Base-by-base conservation (phyloP, 116 monocot species). In the Cymodocea nodosa region DNA sequence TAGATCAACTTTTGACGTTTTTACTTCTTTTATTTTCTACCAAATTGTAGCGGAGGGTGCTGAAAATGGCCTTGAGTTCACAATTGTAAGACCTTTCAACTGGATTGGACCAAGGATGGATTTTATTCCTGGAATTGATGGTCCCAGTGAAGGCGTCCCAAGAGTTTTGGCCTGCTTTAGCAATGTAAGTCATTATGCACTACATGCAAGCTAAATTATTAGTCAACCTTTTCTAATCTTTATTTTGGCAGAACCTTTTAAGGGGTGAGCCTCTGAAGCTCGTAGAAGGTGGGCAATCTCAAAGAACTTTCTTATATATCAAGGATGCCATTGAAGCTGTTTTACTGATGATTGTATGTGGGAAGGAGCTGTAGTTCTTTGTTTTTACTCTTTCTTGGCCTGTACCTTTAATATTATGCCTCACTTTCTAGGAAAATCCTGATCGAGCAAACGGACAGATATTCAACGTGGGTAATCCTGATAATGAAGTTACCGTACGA, bases 51-150 rank as follows among this genome's bases (percentile, higher is more conserved):
- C 89, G 58, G 93, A 93, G 74, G 93, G 89, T 64, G 93, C 86
- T 0, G 93, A 93, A 66, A 89, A 89, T 70, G 89, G 82, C 14
- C 83, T 93, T 34, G 79, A 89, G 57, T 93, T 93, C 74, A 89
- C 93, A 35, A 93, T 93, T 40, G 93, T 93, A 3, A 81, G 93
- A 63, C 93, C 93, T 68, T 93, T 93, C 67, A 93, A 93, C 20
- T 93, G 93, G 93, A 93, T 93, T 64, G 93, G 93, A 19, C 93
- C 93, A 52, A 83, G 93, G 65, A 93, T 93, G 93, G 93, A 93
- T 71, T 93, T 93, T 56, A 93, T 93, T 63, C 93, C 93, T 74
- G 93, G 93, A 24, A 80, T 93, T 70, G 93, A 93, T 75, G 93
- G 93, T 52, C 93, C 93, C 20, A 89, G 86, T 60, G 93, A 93